Evolutionary conservation across 2,329 filamentous ascomycete species (phyloP).

Genomic region (Diaporthe capsici): DNA sequence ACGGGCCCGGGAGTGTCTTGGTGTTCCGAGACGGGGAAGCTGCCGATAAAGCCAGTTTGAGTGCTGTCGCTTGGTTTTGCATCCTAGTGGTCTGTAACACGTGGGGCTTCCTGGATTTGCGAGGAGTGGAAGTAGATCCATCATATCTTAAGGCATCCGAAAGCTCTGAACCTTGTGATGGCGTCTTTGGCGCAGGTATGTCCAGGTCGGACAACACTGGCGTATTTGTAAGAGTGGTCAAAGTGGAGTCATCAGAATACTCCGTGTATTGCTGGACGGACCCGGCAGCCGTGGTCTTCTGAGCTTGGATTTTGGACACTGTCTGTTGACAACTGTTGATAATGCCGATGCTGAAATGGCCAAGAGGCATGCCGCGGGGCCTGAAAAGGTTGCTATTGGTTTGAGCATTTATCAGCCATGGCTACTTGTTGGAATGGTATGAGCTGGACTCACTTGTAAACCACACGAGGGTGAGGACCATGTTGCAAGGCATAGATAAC

Average conservation of each 20-base stretch:
- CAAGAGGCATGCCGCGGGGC: slow-evolving; percentile 34
- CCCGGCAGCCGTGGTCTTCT: background rate
- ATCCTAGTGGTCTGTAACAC: background rate
- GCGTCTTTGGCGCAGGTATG: background rate
- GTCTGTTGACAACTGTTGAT: background rate
- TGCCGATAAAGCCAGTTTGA: background rate
- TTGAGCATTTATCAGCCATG: background rate
- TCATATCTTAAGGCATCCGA: background rate
- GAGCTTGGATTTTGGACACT: background rate
- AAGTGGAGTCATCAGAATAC: slow-evolving; percentile 4
- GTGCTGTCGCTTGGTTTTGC: background rate
- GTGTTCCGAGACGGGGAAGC: background rate
- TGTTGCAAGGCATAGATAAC: background rate
- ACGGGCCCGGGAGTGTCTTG: background rate
- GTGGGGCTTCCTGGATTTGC: too few species aligned
- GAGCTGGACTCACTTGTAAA: slow-evolving; percentile 32
- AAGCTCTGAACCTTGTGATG: background rate
- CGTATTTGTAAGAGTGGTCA: background rate
- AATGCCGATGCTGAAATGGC: background rate
- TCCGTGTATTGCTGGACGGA: background rate
- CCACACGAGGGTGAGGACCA: background rate
- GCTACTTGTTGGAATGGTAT: background rate
- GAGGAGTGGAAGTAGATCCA: background rate
- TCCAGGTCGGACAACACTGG: background rate
- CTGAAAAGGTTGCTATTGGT: slow-evolving; percentile 14